phyloP scores from a whole-genome alignment of 2,329 filamentous ascomycete genomes.

The Harringtonia aguacate region DNA sequence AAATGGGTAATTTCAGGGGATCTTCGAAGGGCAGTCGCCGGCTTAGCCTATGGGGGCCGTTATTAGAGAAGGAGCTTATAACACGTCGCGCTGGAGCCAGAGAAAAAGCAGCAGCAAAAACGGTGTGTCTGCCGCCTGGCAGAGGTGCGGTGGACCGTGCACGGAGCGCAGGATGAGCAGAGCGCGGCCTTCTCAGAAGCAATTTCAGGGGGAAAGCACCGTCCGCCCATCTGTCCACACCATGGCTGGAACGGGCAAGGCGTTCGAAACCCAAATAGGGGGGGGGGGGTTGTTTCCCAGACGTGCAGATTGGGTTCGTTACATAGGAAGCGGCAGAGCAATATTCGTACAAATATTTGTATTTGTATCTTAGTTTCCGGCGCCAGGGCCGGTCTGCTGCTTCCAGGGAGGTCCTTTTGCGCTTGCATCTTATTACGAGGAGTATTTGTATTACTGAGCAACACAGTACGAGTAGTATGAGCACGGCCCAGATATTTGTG shows the following conservation, averaged over 20 bases:
- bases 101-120: neutral
- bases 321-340: too few species aligned
- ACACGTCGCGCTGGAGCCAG: too few species aligned
- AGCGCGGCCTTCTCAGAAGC: conserved; percentile 2
- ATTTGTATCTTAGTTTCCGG: too few species aligned
- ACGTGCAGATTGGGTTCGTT: too few species aligned
- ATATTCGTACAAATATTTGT: too few species aligned
- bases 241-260: conserved; percentile 11
- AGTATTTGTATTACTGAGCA: too few species aligned
- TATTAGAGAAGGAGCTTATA: conserved; percentile 5
- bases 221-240: conserved; percentile 6
- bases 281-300: conserved; percentile 3
- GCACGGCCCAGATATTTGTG: too few species aligned
- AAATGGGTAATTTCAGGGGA: conserved; percentile 6
- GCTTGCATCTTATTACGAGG: too few species aligned
- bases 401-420: too few species aligned
- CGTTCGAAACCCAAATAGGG: conserved; percentile 6
- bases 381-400: too few species aligned
- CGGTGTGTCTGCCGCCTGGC: conserved; percentile 1
- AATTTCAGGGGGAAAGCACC: conserved; percentile 12
- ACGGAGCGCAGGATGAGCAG: conserved; percentile 6
- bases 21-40: neutral
- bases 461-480: too few species aligned
- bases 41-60: conserved; percentile 4
- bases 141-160: conserved; percentile 5